Evolutionary conservation across 345 rosid genomes (phyloP).

Genomic region (Brassica juncea): DNA sequence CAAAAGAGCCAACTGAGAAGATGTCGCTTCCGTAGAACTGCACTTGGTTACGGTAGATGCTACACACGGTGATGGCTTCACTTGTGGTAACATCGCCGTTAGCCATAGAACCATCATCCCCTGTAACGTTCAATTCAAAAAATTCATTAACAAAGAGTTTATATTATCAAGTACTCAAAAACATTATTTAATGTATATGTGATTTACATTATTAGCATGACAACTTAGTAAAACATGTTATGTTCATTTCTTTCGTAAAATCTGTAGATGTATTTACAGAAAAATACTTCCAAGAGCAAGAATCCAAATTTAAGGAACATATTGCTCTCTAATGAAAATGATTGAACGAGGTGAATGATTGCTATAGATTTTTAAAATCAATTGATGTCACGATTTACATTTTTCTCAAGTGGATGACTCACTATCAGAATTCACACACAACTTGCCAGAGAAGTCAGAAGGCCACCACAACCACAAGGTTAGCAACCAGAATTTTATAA

Average conservation of each 20-base stretch:
- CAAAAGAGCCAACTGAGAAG: slow-evolving; percentile 51
- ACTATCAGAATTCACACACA: slow-evolving; percentile 13
- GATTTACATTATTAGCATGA: neutral
- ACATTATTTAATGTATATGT: neutral
- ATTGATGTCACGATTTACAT: neutral
- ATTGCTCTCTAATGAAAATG: slow-evolving; percentile 15
- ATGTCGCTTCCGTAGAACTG: slow-evolving; percentile 43
- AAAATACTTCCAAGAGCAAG: slow-evolving; percentile 33
- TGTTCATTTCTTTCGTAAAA: neutral
- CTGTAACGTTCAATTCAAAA: slow-evolving; percentile 37
- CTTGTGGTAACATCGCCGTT: slow-evolving; percentile 60
- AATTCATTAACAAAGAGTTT: neutral
- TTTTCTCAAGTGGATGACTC: slow-evolving; percentile 14
- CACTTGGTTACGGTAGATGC: slow-evolving; percentile 37
- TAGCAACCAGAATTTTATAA: slow-evolving; percentile 21
- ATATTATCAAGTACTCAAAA: neutral
- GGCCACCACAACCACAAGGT: slow-evolving; percentile 22
- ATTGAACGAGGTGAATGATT: slow-evolving; percentile 28
- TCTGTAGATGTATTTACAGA: slow-evolving; percentile 9
- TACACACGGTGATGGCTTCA: slow-evolving; percentile 57
- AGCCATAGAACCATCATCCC: slow-evolving; percentile 72
- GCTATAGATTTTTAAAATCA: slow-evolving; percentile 22
- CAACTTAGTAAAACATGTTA: neutral
- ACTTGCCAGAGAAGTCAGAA: slow-evolving; percentile 28
- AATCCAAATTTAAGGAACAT: slow-evolving; percentile 15